Evolutionary conservation across 306 rosid genomes (phyloP), one percentile per base, ranked within the genome.

Genomic region (Comarum palustre): DNA sequence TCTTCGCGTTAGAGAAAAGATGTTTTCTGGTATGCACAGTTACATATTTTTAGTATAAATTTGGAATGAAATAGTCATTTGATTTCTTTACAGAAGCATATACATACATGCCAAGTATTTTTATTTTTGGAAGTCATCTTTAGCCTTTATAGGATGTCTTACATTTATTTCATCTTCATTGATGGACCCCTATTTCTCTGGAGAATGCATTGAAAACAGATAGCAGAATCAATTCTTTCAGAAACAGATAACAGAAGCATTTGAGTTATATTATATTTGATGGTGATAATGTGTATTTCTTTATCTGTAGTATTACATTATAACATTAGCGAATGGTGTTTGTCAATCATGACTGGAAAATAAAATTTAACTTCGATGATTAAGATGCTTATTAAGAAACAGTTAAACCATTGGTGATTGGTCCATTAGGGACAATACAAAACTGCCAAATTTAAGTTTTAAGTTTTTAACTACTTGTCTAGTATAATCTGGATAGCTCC

Each of bases 1-100:
- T 62, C 96, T 91, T 82, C 96, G 96, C 1, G 97, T 88, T 51
- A 84, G 97, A 76, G 96, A 91, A 77, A 87, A 17, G 79, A 89
- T 94, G 92, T 94, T 94, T 88, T 83, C 89, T 7, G 96, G 98
- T 91, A 88, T 57, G 77, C 48, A 10, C 52, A 14, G 9, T 80
- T 47, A 19, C 25, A 50, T 51, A 19, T 72, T 34, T 24, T 45
- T 50, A 31, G 34, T 69, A 10, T 22, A 54, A n/a, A 24, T 6
- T 32, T 27, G 67, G 10, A 32, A 61, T 32, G 45, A 38, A 38
- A 19, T 63, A 41, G 10, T 62, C 1, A 0, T 19, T 20, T 16
- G 12, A 61, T 16, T 60, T 61, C 41, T 17, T 0, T 60, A 59
- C 39, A 29, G 4, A 3, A 27, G n/a, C 11, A 8, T n/a, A 52